phyloP scores from a whole-genome alignment of 1,139 yeast species.

The Hansenula anomala region DNA sequence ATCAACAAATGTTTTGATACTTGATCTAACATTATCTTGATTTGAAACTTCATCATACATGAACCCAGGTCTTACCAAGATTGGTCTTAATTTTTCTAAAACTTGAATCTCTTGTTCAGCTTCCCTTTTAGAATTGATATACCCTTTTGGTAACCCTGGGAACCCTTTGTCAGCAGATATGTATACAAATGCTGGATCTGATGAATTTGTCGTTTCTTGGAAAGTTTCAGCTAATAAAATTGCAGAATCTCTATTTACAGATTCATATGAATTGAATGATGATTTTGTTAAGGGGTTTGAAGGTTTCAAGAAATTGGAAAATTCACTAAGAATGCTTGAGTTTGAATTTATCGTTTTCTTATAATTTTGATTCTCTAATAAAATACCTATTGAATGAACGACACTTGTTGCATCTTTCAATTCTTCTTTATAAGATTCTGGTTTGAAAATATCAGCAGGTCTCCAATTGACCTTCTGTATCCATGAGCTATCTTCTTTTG shows the following conservation, averaged over 20 bases:
- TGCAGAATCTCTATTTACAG: slow-evolving; percentile 69
- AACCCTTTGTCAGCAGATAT: slow-evolving; percentile 74
- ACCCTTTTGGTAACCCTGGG: slow-evolving; percentile 64
- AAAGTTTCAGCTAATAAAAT: slow-evolving; percentile 56
- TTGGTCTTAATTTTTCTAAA: slow-evolving; percentile 43
- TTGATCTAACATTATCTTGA: slow-evolving; percentile 28
- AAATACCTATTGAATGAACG: slow-evolving; percentile 78
- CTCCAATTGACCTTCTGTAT: slow-evolving; percentile 62
- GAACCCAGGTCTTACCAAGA: slow-evolving; percentile 74
- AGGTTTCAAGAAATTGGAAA: slow-evolving; percentile 20
- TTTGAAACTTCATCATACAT: slow-evolving; percentile 57
- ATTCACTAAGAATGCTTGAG: slow-evolving; percentile 21
- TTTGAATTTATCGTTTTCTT: slow-evolving; percentile 49
- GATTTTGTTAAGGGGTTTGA: slow-evolving; percentile 52
- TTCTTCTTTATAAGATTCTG: slow-evolving; percentile 45
- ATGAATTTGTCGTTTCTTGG: slow-evolving; percentile 23
- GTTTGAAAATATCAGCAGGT: slow-evolving; percentile 63
- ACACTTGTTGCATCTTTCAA: slow-evolving; percentile 55
- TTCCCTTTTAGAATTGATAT: slow-evolving; percentile 68
- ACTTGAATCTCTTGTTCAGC: slow-evolving; percentile 58
- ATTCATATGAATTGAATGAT: slow-evolving; percentile 46
- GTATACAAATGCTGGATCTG: slow-evolving; percentile 56
- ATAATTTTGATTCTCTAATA: slow-evolving; percentile 64
- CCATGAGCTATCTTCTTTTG: slow-evolving; percentile 39
- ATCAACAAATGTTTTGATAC: slow-evolving; percentile 29